Percentiles rank a stretch among this genome's conserved stretches.
phyloP scores from a whole-genome alignment of 2,329 filamentous ascomycete genomes.

The Apiospora arundinis region DNA sequence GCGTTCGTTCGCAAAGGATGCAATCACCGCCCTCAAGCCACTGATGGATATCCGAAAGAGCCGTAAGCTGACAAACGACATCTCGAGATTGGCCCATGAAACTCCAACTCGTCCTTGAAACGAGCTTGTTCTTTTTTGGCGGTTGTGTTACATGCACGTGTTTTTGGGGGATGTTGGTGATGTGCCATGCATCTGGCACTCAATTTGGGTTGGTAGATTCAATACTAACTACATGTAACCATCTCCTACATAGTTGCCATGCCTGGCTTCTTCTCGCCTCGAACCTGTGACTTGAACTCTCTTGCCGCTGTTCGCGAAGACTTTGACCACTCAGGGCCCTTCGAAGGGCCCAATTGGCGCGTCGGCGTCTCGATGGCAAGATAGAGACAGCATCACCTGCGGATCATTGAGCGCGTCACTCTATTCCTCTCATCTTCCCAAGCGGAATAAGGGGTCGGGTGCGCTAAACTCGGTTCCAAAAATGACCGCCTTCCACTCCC shows the following conservation, averaged over 20 bases:
- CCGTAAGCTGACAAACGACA: conserved; percentile 4
- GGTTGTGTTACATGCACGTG: conserved; percentile 5
- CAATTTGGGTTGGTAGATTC: neutral
- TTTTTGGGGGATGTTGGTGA: neutral
- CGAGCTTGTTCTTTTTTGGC: neutral
- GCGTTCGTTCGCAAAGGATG: neutral
- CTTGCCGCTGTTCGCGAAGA: conserved; percentile 3
- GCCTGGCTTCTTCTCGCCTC: neutral
- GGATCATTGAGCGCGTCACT: neutral
- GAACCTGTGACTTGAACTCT: conserved; percentile 3
- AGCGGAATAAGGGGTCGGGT: neutral
- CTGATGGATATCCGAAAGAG: neutral
- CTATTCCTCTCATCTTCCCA: neutral
- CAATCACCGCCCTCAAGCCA: neutral
- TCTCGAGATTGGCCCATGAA: neutral
- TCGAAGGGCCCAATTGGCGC: neutral
- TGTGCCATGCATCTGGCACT: conserved; percentile 6
- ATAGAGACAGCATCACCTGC: neutral
- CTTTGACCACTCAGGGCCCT: neutral
- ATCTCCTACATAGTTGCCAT: neutral
- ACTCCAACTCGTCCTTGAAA: conserved; percentile 3
- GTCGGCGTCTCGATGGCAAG: neutral
- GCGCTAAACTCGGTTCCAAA: conserved; percentile 11
- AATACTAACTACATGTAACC: neutral
- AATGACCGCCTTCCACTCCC: conserved; percentile 3